phyloP scores from a whole-genome alignment of 2,329 filamentous ascomycete species.

The Cladorrhinum sp. region DNA sequence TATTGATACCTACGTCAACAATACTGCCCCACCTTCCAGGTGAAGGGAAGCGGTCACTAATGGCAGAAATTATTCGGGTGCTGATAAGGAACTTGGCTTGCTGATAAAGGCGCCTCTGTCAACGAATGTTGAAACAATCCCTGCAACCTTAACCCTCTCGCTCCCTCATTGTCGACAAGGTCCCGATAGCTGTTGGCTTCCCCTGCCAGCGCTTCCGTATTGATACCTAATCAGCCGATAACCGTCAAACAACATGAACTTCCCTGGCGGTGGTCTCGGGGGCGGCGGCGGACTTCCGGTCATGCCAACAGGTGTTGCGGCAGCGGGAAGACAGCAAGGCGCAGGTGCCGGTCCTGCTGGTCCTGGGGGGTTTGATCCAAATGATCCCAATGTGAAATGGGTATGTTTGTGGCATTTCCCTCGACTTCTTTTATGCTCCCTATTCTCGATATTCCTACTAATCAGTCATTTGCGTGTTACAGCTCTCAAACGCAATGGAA shows the following conservation, averaged over 20 bases:
- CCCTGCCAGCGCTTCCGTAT: neutral
- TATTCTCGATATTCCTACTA: constrained; percentile 13
- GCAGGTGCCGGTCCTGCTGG: constrained; percentile 30
- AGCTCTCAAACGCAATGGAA: constrained; percentile 77
- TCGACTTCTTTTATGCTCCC: neutral
- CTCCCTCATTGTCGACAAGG: neutral
- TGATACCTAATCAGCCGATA: neutral
- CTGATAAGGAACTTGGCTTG: neutral
- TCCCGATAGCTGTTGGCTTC: neutral
- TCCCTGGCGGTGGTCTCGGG: constrained; percentile 24
- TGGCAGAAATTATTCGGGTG: neutral
- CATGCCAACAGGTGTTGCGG: constrained; percentile 2
- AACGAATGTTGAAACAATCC: neutral
- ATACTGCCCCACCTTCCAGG: neutral
- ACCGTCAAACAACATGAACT: constrained; percentile 21
- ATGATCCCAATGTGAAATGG: constrained; percentile 52
- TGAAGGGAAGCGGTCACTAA: neutral
- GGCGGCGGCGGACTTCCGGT: constrained; percentile 8
- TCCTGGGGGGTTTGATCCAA: constrained; percentile 35
- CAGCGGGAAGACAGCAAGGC: neutral
- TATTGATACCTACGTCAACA: neutral
- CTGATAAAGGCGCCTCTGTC: neutral
- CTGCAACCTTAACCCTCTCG: neutral
- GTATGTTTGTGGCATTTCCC: constrained; percentile 23
- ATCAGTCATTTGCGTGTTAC: constrained; percentile 1